Conservation (phyloP, 208 protist species). For the Trypanosoma avium region DNA sequence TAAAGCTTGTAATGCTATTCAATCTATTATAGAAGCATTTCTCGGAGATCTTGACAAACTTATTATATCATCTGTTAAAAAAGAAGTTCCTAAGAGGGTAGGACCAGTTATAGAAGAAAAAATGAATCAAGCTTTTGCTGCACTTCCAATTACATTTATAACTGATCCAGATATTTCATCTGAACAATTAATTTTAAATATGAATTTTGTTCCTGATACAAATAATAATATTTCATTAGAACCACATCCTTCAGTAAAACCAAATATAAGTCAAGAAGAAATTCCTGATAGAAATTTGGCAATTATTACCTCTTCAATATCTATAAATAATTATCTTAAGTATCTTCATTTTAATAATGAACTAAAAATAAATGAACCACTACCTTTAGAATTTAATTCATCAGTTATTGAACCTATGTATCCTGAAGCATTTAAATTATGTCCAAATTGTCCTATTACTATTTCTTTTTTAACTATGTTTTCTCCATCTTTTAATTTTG, state of each 20-base stretch:
- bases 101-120: constrained; percentile 25
- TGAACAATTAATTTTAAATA: constrained; percentile 20
- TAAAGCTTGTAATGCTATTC: constrained; percentile 34
- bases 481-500: constrained; percentile 13
- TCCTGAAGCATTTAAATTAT: constrained; percentile 47
- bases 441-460: constrained; percentile 51
- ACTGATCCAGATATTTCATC: constrained; percentile 33
- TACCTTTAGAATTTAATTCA: constrained; percentile 42
- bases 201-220: constrained; percentile 7
- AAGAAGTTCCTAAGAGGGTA: constrained; percentile 31
- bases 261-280: background rate
- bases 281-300: constrained; percentile 27
- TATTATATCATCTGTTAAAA: constrained; percentile 37
- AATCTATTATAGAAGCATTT: constrained; percentile 50
- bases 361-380: constrained; percentile 1
- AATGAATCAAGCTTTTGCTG: constrained; percentile 12
- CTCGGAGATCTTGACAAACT: constrained; percentile 54
- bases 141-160: constrained; percentile 5
- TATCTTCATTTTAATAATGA: constrained; percentile 15
- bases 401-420: constrained; percentile 48
- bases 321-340: constrained; percentile 45
- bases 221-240: background rate
- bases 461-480: constrained; percentile 8
- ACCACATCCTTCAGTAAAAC: background rate
- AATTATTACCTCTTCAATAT: constrained; percentile 16